Conservation (phyloP, 108 stramenopile species). For the Schizochytrium sp. region DNA sequence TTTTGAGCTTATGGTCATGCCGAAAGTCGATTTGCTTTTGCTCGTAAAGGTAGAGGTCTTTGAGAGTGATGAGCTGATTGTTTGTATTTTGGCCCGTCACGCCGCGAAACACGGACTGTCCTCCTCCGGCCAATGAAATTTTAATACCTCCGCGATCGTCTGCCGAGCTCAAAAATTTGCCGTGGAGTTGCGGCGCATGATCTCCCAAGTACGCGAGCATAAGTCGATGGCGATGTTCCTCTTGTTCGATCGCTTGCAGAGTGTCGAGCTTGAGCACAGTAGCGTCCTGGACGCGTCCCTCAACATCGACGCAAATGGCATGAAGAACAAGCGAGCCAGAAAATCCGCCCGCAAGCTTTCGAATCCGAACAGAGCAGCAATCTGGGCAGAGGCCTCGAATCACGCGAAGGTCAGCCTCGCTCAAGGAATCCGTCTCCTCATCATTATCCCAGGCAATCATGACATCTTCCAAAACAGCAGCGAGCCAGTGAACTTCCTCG, state of each 20-base stretch:
- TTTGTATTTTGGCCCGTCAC: background rate
- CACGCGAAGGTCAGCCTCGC: background rate
- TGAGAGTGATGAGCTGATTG: background rate
- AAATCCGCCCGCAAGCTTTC: background rate
- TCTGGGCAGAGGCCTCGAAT: background rate
- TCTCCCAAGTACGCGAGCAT: background rate
- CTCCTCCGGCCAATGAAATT: background rate
- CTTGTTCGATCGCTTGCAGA: background rate
- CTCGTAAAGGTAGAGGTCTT: background rate
- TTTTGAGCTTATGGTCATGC: background rate
- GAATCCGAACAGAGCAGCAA: background rate
- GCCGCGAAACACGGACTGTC: background rate
- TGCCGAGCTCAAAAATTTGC: background rate
- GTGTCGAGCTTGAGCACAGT: background rate
- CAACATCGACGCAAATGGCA: background rate
- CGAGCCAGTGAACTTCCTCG: background rate
- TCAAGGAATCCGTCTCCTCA: background rate
- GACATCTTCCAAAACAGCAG: background rate
- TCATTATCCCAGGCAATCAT: background rate
- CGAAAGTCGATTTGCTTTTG: background rate
- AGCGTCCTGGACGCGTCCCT: background rate
- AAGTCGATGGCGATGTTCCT: background rate
- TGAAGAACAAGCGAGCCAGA: background rate
- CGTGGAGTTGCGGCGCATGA: background rate
- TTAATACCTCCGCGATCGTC: background rate